Conservation (phyloP, 2,329 filamentous ascomycete genomes). For the Rugonectria rugulosa region DNA sequence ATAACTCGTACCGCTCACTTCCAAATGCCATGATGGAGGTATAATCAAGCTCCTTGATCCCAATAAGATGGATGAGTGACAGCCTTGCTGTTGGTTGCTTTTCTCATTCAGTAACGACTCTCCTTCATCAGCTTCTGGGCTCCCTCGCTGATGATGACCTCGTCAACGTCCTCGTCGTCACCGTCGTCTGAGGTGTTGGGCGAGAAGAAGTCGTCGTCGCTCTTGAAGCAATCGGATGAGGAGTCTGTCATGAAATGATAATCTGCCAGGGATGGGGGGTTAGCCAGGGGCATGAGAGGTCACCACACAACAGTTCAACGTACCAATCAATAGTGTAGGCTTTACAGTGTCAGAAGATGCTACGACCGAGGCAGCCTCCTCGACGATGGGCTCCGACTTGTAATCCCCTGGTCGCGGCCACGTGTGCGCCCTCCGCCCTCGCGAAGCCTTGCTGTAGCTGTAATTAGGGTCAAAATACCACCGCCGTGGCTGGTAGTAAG, state of each 20-base stretch:
- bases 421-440: background rate
- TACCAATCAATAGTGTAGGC: slow-evolving; percentile 42
- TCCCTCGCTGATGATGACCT: slow-evolving; percentile 2
- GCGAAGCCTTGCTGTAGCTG: background rate
- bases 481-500: slow-evolving; percentile 44
- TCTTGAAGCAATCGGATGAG: slow-evolving; percentile 21
- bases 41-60: background rate
- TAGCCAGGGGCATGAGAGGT: background rate
- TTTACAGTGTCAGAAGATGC: slow-evolving; percentile 31
- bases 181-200: slow-evolving; percentile 23
- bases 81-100: background rate
- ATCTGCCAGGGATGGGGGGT: slow-evolving; percentile 28
- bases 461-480: slow-evolving; percentile 15
- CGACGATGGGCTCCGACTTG: slow-evolving; percentile 44
- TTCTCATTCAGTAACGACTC: background rate
- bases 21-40: background rate
- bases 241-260: slow-evolving; percentile 27
- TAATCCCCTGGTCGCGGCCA: slow-evolving; percentile 21
- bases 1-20: too few relatives aligned
- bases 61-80: too few relatives aligned
- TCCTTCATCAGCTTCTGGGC: background rate
- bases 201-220: slow-evolving; percentile 12
- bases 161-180: slow-evolving; percentile 25
- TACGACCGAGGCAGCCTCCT: slow-evolving; percentile 43
- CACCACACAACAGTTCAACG: slow-evolving; percentile 7